These are phyloP conservation scores for Solanum hybrid DNA, from an alignment of 305 asterid genomes.

Conservation along the genomic window DNA sequence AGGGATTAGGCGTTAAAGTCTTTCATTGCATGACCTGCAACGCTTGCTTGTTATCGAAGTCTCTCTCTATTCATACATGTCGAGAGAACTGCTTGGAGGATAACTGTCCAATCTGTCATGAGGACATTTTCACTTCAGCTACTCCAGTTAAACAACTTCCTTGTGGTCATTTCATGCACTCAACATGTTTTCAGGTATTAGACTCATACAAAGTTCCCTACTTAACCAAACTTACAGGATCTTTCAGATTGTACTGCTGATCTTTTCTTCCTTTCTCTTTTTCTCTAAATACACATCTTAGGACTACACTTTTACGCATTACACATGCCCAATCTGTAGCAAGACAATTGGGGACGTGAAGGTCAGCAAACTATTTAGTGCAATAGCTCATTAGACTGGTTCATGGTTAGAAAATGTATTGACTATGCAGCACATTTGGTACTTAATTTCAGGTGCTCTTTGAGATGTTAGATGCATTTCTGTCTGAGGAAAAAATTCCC, in stretches of 20 bases:
- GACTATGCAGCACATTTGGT: background rate
- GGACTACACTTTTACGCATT: slow-evolving; percentile 75
- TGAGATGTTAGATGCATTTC: slow-evolving; percentile 63
- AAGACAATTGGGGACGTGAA: slow-evolving; percentile 89
- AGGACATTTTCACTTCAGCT: slow-evolving; percentile 65
- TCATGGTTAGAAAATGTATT: background rate
- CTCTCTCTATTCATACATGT: slow-evolving; percentile 61
- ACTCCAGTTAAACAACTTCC: slow-evolving; percentile 78
- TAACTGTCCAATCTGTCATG: slow-evolving; percentile 87
- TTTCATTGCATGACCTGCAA: slow-evolving; percentile 95
- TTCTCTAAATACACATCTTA: background rate
- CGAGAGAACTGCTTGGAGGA: slow-evolving; percentile 82
- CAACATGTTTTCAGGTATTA: slow-evolving; percentile 74
- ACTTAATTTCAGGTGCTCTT: slow-evolving; percentile 52
- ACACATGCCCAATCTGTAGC: slow-evolving; percentile 86
- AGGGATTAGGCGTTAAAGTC: slow-evolving; percentile 71
- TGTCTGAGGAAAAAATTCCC: slow-evolving; percentile 78
- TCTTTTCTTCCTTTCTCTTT: slow-evolving; percentile 10
- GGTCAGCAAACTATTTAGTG: slow-evolving; percentile 22
- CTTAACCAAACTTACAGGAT: background rate
- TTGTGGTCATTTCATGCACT: slow-evolving; percentile 91
- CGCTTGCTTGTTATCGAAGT: slow-evolving; percentile 72
- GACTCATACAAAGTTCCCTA: background rate
- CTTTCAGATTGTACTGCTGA: slow-evolving; percentile 6
- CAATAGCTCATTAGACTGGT: background rate